phyloP scores from a whole-genome alignment of 768 basidiomycete genomes.

The Mycena vulgaris region DNA sequence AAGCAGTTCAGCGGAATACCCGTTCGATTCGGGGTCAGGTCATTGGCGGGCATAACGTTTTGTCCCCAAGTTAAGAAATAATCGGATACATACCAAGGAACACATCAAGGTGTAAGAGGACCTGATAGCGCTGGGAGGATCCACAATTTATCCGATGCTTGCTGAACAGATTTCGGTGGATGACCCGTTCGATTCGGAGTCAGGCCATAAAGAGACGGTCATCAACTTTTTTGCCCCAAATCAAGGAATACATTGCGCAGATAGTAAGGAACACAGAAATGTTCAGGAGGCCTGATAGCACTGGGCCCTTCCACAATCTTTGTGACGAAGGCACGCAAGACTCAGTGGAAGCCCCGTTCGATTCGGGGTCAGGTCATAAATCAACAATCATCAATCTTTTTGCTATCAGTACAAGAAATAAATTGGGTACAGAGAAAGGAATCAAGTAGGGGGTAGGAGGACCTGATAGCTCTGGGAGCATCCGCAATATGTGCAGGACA shows the following conservation, averaged over 20 bases:
- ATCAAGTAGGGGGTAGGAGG: too few species aligned
- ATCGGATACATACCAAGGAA: not conserved
- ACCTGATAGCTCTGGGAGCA: too few species aligned
- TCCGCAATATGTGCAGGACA: too few species aligned
- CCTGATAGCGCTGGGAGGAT: not conserved
- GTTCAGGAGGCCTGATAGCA: not conserved
- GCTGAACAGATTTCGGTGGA: not conserved
- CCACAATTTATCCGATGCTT: not conserved
- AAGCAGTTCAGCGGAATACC: not conserved
- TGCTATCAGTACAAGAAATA: too few species aligned
- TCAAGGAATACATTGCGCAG: not conserved
- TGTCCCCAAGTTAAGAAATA: not conserved
- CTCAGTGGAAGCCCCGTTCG: not conserved
- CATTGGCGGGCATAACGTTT: not conserved
- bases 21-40: not conserved
- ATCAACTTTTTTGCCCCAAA: not conserved
- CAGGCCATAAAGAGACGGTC: not conserved
- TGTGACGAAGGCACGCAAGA: too few species aligned
- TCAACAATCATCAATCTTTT: too few species aligned
- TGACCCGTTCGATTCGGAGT: not conserved
- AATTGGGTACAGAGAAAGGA: too few species aligned
- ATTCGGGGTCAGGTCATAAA: too few species aligned
- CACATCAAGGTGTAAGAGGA: not conserved
- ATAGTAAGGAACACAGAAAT: too few species aligned
- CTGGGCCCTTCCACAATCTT: not conserved